Evolutionary conservation across 1,139 yeast genomes (phyloP).

Genomic region (Scheffersomyces lignicola): DNA sequence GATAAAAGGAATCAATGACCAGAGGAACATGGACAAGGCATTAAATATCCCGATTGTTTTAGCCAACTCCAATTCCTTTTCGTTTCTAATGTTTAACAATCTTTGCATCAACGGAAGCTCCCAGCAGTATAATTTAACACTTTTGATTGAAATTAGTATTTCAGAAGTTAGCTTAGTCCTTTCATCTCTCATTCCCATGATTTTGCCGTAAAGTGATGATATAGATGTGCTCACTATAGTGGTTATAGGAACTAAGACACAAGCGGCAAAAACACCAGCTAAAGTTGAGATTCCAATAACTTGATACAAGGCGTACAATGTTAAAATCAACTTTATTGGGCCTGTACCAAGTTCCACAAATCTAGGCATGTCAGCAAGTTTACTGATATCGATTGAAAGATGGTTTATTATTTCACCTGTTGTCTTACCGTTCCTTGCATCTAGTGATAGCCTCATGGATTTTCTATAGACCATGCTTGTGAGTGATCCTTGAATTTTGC

Average conservation of each 20-base stretch:
- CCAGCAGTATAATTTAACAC: slow-evolving; percentile 43
- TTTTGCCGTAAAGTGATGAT: slow-evolving; percentile 21
- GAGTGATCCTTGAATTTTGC: slow-evolving; percentile 19
- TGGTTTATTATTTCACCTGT: slow-evolving; percentile 41
- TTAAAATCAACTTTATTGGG: slow-evolving; percentile 30
- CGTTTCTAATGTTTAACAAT: slow-evolving; percentile 35
- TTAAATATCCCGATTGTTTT: slow-evolving; percentile 31
- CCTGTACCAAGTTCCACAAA: slow-evolving; percentile 45
- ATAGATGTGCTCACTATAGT: slow-evolving; percentile 30
- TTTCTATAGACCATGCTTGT: slow-evolving; percentile 31
- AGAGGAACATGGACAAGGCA: slow-evolving; percentile 32
- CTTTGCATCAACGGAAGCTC: slow-evolving; percentile 39
- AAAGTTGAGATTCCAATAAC: slow-evolving; percentile 35
- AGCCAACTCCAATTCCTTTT: slow-evolving; percentile 30
- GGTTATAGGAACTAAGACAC: slow-evolving; percentile 35
- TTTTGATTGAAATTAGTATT: slow-evolving; percentile 39
- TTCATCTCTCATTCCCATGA: slow-evolving; percentile 34
- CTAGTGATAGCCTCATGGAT: slow-evolving; percentile 33
- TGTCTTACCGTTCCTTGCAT: slow-evolving; percentile 31
- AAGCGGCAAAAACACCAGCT: slow-evolving; percentile 36
- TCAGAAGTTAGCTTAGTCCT: slow-evolving; percentile 41
- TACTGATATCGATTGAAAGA: slow-evolving; percentile 34
- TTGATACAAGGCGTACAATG: slow-evolving; percentile 27
- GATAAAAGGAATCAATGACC: slow-evolving; percentile 40
- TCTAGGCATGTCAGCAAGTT: slow-evolving; percentile 22